Evolutionary conservation across 2,329 filamentous ascomycete species (phyloP), one percentile per base, ranked within the genome.

Genomic region (Fusarium armeniacum): DNA sequence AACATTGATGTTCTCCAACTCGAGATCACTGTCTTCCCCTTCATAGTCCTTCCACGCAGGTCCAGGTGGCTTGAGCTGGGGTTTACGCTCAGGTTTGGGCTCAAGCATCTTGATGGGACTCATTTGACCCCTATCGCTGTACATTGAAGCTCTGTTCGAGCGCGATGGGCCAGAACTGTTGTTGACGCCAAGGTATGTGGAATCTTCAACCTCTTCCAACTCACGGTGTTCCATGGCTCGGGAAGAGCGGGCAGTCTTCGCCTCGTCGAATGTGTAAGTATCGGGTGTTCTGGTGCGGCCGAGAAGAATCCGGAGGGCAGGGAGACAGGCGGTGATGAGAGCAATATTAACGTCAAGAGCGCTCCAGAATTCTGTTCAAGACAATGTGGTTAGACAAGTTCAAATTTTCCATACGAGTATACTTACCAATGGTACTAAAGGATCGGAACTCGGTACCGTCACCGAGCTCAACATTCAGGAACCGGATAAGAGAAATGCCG

Each of bases 271-370:
- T 1, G 40, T 58, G 32, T 67, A 67, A 16, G 55, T 51, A 11
- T 62, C 58, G 15, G 49, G 44, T 36, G 40, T 55, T 12, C 41
- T 56, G 9, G 30, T 60, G 3, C 52, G 58, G 15, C 69, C 56
- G 4, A 71, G 62, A 3, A 63, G 26, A 28, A 71, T 62, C 16
- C 62, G 40, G 1, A 72, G 30, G 10, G 69, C 45, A 1, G 66
- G 69, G 10, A 72, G 66, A 12, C 62, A 72, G 3, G 66, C 65
- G 12, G 58, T 41, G 9, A 72, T 61, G 10, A 72, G 69, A 3
- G 62, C 65, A 10, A 72, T 58, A 12, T 70, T 67, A 10, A 57
- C 69, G 4, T 72, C 69, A 6, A 72, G 66, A 6, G 65, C 54
- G 20, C 62, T 70, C 66, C 69, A 72, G 3, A 72, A 33, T 28